These are phyloP conservation scores for Taxillus chinensis DNA, from an alignment of 164 flowering plant genomes.

Conservation along the genomic window DNA sequence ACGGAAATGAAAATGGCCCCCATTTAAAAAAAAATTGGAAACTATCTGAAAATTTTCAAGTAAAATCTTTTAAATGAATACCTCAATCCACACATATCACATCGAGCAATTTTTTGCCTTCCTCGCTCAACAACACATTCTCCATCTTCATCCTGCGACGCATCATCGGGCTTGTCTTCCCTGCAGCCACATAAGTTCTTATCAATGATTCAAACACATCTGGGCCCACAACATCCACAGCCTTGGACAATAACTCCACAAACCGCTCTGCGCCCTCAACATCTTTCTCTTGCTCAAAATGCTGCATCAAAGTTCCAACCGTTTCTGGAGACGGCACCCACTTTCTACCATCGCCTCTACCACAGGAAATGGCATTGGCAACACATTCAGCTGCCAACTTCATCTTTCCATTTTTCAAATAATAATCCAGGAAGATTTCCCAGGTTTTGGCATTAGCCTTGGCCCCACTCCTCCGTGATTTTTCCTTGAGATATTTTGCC, in stretches of 20 bases:
- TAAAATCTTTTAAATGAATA: neutral
- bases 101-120: conserved; percentile 52
- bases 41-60: too few species aligned
- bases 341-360: conserved; percentile 55
- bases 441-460: conserved; percentile 78
- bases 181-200: conserved; percentile 72
- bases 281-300: conserved; percentile 69
- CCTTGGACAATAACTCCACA: conserved; percentile 46
- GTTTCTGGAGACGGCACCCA: conserved; percentile 55
- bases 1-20: too few species aligned
- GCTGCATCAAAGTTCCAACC: conserved; percentile 38
- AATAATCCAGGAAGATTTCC: conserved; percentile 65
- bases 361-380: conserved; percentile 47
- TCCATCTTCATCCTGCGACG: conserved; percentile 78
- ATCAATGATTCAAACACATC: conserved; percentile 66
- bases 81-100: conserved; percentile 40
- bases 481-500: conserved; percentile 48
- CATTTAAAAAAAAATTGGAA: too few species aligned
- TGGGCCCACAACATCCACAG: conserved; percentile 26
- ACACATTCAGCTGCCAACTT: conserved; percentile 48
- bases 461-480: conserved; percentile 50
- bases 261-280: conserved; percentile 80
- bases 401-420: conserved; percentile 46
- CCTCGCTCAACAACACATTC: conserved; percentile 61
- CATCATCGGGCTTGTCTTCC: conserved; percentile 52